These are phyloP conservation scores for Hypoxylon rickii DNA, from an alignment of 495 filamentous ascomycete species.

Conservation along the genomic window DNA sequence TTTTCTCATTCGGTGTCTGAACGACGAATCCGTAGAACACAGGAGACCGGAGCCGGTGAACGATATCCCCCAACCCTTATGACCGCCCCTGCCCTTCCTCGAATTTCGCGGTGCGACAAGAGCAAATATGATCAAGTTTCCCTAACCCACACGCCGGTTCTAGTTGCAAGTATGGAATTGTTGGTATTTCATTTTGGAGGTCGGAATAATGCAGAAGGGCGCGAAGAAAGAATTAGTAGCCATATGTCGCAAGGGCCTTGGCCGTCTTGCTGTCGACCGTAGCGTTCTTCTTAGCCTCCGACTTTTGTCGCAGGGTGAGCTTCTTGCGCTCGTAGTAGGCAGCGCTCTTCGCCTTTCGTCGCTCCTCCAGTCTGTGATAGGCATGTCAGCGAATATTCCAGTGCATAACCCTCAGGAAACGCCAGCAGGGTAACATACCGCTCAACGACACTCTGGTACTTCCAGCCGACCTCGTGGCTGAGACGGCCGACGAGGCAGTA, in stretches of 20 bases:
- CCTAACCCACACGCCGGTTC: constrained; percentile 42
- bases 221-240: constrained; percentile 54
- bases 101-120: constrained; percentile 38
- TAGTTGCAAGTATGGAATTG: constrained; percentile 41
- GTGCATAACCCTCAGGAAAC: no score
- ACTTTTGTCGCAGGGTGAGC: constrained; percentile 82
- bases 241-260: constrained; percentile 58
- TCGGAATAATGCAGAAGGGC: constrained; percentile 34
- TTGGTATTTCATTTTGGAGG: constrained; percentile 39
- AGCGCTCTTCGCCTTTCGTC: constrained; percentile 96
- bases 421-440: constrained; percentile 65
- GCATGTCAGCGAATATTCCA: constrained; percentile 47
- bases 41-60: constrained; percentile 41
- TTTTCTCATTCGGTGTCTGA: constrained; percentile 43
- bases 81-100: constrained; percentile 37
- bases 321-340: constrained; percentile 99
- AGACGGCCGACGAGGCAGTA: constrained; percentile 98
- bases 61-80: constrained; percentile 37
- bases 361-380: constrained; percentile 85
- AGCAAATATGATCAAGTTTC: constrained; percentile 42
- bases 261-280: constrained; percentile 74
- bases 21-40: constrained; percentile 40
- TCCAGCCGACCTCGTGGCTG: constrained; percentile 99
- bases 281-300: constrained; percentile 88
- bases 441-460: constrained; percentile 98